Percentiles rank a stretch among this genome's conserved stretches.
These are phyloP conservation scores for Oxytropis ochrocephala DNA, from an alignment of 306 rosid genomes.

Conservation along the genomic window DNA sequence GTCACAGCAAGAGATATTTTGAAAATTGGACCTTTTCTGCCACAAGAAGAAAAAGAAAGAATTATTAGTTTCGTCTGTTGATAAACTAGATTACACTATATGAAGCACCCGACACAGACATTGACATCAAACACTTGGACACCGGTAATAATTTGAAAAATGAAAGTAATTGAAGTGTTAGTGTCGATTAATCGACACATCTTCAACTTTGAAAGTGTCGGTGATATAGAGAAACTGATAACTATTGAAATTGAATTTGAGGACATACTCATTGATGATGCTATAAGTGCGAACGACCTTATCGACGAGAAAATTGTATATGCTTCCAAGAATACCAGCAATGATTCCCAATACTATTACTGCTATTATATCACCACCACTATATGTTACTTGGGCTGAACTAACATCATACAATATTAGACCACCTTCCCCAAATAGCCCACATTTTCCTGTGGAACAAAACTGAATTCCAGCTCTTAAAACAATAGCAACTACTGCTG, in stretches of 20 bases:
- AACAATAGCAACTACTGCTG: constrained; percentile 86
- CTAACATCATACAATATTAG: constrained; percentile 66
- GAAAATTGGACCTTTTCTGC: constrained; percentile 65
- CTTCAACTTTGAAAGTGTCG: no score
- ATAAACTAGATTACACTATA: not conserved
- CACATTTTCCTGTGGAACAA: constrained; percentile 73
- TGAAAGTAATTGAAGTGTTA: no score
- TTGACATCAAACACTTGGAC: no score
- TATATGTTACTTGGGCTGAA: constrained; percentile 34
- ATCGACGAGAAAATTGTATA: constrained; percentile 72
- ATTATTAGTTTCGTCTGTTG: not conserved
- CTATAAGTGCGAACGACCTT: constrained; percentile 86
- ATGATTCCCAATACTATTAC: constrained; percentile 53
- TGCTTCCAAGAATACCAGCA: constrained; percentile 84
- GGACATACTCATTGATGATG: constrained; percentile 78
- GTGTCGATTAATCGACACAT: no score
- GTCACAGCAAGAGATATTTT: constrained; percentile 55
- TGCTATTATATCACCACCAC: constrained; percentile 44
- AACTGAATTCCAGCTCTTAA: constrained; percentile 52
- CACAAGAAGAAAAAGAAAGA: constrained; percentile 15
- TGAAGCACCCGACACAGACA: not conserved
- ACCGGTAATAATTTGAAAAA: no score
- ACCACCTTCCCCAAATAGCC: constrained; percentile 89
- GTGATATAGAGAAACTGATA: not conserved
- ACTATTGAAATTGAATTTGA: constrained; percentile 3